Evolutionary conservation across 768 basidiomycete species (phyloP), one percentile per base, ranked within the genome.

Genomic region (Lactarius deliciosus): DNA sequence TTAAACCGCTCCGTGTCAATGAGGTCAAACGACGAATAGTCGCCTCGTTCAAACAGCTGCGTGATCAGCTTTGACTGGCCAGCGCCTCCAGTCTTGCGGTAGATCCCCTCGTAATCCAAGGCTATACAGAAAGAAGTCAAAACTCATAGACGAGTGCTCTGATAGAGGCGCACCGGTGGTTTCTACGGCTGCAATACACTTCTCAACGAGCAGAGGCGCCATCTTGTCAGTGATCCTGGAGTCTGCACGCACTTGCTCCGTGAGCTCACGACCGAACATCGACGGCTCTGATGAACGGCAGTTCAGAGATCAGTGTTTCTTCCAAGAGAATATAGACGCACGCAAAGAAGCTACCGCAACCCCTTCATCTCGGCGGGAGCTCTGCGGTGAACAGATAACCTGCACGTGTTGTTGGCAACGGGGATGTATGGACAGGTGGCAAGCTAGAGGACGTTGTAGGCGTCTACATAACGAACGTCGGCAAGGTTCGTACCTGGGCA

Each of bases 81-180:
- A 34, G 91, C 88, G 3, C 97, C 97, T 36, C 97, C 97, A 0
- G 90, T 94, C 80, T 99, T 99, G 69, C 97, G 93, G 77, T 99
- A 99, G 69, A 99, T 94, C 13, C 97, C 97, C 76, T 99, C 97
- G 73, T 95, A 95, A 66, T 97, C 94, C 79, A 98, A 83, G 5
- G 92, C 96, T 92, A 60, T 36, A 36, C 34, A 32, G 15, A 40
- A 28, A 18, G 50, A 10, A 20, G 47, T 55, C 18, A 58, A 56
- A 66, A 32, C 34, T n/a, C n/a, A n/a, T 36, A 20, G 5, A 13
- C 9, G 47, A n/a, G 47, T 30, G 63, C 58, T 53, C 22, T 18
- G 20, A 28, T 43, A 58, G 10, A 57, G 1, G 77, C 89, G 63
- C 70, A 95, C 94, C 96, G 66, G 86, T 81, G 6, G 82, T 78